Evolutionary conservation across 2,329 filamentous ascomycete species (phyloP), one percentile per base, ranked within the genome.

Genomic region (Amauroascus verrucosus): DNA sequence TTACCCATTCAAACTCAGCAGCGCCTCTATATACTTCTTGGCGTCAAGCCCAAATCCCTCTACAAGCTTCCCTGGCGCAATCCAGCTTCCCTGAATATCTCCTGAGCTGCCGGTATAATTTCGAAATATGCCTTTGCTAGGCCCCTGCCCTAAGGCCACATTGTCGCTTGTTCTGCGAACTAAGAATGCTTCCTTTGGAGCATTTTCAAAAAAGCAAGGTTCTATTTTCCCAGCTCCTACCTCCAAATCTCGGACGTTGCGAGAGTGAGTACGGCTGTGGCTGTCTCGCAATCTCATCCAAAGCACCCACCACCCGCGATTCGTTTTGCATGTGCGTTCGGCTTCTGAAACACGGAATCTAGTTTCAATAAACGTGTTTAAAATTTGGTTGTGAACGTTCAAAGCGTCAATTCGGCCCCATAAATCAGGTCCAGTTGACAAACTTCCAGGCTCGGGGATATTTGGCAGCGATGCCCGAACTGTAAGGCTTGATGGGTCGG

Each of bases 301-400:
- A 20, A 83, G 76, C 1, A 84, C 73, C 81, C 81, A 84, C 81
- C 81, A 84, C 6, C 79, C 79, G n/a, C 81, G 74, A 41, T 68
- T 75, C 0, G 81, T 83, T 65, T 83, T 84, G 64, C 77, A 78
- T 0, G 78, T 83, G 30, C 78, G 72, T 60, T 84, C 81, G 6
- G 78, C 69, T 56, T 83, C 79, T 7, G 68, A 64, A 1, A 64
- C 58, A 1, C 66, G 67, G 20, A 66, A 66, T 1, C 75, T 71
- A 1, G 79, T 81, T 54, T 74, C 72, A n/a, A 66, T 63, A 48
- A 81, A 72, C 0, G 77, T 81, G 54, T 75, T 75, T 24, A 84
- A 66, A 38, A 84, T 75, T 53, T 80, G 78, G 7, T 74, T 74
- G 63, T 84, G 80, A 5, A 83, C 77, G 59, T 80, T 81, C 33